phyloP scores from a whole-genome alignment of 352 stramenopile species.

The Paralagenidium karlingii region DNA sequence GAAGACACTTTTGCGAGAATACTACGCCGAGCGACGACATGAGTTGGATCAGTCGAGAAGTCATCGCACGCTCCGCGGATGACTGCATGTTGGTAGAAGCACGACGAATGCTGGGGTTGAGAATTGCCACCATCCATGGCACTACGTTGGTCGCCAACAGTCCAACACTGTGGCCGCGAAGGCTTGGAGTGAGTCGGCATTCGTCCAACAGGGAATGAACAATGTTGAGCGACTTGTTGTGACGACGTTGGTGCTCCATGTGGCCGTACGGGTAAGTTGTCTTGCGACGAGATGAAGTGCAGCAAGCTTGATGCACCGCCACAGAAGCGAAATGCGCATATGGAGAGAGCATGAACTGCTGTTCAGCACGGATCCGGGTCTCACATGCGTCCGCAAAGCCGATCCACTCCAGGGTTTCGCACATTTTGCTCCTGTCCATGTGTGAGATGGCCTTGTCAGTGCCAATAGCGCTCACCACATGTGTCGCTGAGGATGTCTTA shows the following conservation, averaged over 20 bases:
- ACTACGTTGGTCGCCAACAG: constrained; percentile 65
- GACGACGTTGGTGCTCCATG: constrained; percentile 38
- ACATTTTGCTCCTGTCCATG: constrained; percentile 45
- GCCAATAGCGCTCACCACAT: neutral
- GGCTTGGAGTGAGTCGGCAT: constrained; percentile 34
- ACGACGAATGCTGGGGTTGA: constrained; percentile 52
- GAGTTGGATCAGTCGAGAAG: constrained; percentile 53
- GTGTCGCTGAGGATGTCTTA: constrained; percentile 6
- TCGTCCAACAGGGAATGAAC: constrained; percentile 47
- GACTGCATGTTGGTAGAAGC: constrained; percentile 31
- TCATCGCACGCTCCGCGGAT: constrained; percentile 49
- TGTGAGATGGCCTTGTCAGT: no score
- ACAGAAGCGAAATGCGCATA: constrained; percentile 68
- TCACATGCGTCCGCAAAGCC: constrained; percentile 67
- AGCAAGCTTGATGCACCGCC: constrained; percentile 53
- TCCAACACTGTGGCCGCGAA: constrained; percentile 30
- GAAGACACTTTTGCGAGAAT: constrained; percentile 51
- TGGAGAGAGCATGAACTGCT: constrained; percentile 54
- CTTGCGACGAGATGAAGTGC: constrained; percentile 51
- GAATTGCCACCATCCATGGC: constrained; percentile 46
- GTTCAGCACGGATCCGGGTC: constrained; percentile 30
- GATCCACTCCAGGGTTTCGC: constrained; percentile 74
- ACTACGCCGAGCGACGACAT: constrained; percentile 70
- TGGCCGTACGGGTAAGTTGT: constrained; percentile 58
- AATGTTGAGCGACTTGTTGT: constrained; percentile 54